phyloP scores from a whole-genome alignment of 2,329 filamentous ascomycete species.

The Zasmidium cellare region DNA sequence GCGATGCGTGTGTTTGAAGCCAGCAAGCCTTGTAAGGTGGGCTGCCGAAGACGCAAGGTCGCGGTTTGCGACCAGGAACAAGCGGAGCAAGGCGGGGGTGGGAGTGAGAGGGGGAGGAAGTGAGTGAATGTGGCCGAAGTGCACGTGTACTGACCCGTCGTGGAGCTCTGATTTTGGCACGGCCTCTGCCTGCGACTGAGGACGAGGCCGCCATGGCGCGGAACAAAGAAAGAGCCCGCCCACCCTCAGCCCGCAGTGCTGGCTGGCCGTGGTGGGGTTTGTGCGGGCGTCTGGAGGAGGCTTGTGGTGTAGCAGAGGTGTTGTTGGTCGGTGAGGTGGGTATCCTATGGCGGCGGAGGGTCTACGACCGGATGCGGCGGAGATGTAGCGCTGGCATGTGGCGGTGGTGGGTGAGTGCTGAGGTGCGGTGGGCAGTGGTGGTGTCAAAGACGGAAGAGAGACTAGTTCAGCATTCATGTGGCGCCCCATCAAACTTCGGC shows the following conservation, averaged over 20 bases:
- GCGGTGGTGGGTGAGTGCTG: neutral
- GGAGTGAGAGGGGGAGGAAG: neutral
- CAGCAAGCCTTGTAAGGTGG: slow-evolving; percentile 1
- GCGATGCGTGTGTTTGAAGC: slow-evolving; percentile 50
- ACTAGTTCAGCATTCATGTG: too few species aligned
- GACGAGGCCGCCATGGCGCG: slow-evolving; percentile 16
- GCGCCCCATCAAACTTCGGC: too few species aligned
- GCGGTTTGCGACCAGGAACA: neutral
- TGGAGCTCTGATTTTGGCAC: slow-evolving; percentile 66
- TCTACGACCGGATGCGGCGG: too few species aligned
- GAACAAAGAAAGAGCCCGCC: neutral
- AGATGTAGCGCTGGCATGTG: neutral
- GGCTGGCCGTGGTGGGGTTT: neutral
- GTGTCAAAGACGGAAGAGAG: neutral
- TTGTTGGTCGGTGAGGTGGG: too few species aligned
- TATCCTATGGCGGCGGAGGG: too few species aligned
- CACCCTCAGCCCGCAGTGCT: neutral
- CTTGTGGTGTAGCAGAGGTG: too few species aligned
- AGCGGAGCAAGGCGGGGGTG: neutral
- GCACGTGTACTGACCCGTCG: slow-evolving; percentile 57
- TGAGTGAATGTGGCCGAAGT: neutral
- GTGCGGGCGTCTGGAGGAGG: neutral
- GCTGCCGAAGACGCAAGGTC: neutral
- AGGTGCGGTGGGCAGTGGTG: neutral
- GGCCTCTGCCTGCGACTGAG: slow-evolving; percentile 55